Evolutionary conservation across 257 asterid species (phyloP), one percentile per base, ranked within the genome.

Genomic region (Apocynum venetum): DNA sequence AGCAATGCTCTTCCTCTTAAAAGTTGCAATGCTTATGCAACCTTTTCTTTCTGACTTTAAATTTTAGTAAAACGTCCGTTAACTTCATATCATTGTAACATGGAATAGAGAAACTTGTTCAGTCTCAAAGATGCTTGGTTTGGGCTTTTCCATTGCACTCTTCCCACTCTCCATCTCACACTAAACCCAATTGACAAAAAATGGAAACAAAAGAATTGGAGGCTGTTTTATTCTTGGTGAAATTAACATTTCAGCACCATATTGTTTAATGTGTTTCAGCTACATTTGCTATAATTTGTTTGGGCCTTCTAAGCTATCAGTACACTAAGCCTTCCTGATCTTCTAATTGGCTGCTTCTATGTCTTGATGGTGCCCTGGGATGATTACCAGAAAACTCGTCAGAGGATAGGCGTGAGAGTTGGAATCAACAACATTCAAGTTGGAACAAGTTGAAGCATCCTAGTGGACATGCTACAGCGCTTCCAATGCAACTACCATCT

Each of bases 401-500:
- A 49, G 98, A 90, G 74, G 89, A 87, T 67, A 78, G 87, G 77
- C 85, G 78, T 71, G 97, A 90, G 73, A 86, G 77, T 47, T 77
- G 97, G 92, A 89, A 77, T 80, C 89, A 81, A 60, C 89, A 81
- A 60, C 78, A 80, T 47, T 82, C 90, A 76, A 80, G 76, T 70
- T 56, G 90, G 91, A 81, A 75, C 79, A 94, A 89, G 55, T 80
- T 76, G 67, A 95, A 93, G 88, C 87, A 83, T 81, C 87, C 85
- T 48, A 72, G 84, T 83, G 86, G 79, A 72, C 92, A 85, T 68
- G 78, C 88, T 82, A 79, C 91, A 74, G 84, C 97, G 35, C 85
- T 95, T 88, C 98, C 99, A 59, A 80, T 87, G 60, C 93, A 91
- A 81, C 98, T 95, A 80, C 99, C 99, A 44, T 83, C 93, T 71